Evolutionary conservation across 345 rosid species (phyloP), one percentile per base, ranked within the genome.

Genomic region (Carallia brachiata): DNA sequence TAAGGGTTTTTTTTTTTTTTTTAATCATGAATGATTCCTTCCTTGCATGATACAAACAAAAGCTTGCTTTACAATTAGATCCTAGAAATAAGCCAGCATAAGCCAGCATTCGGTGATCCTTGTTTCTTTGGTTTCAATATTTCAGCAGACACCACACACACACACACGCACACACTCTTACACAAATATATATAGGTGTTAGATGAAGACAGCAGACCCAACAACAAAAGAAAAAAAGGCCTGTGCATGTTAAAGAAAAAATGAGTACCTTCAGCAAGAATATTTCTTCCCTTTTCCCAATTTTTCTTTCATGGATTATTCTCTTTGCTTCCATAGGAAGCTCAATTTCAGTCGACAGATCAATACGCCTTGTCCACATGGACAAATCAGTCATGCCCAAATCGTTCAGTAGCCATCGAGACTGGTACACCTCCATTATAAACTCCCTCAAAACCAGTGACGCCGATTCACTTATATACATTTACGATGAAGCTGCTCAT

Each of bases 311-410:
- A 15, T 57, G 54, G 40, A 27, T 27, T 47, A n/a, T 30, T 23
- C 32, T 58, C 27, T 58, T 30, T 18, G 47, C 16, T 44, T n/a
- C 36, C 23, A 23, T 3, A 19, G 36, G 44, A 44, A 23, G 30
- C 27, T 58, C 64, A 12, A 50, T 17, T 10, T 65, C 56, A 3
- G 61, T 40, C 2, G 70, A 66, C 31, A 65, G 77, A 53, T 32
- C 61, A 0, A 61, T 78, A 7, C 72, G 72, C 40, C 77, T 79
- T 63, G 75, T 82, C 16, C 81, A 77, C 65, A 82, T 82, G 83
- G 77, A 82, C 73, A 75, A 68, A 34, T 70, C 68, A 36, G 31
- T 64, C 8, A 79, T 82, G 86, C 83, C 86, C 18, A 73, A 67
- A 54, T 55, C 47, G 31, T 80, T 77, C 54, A 18, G 68, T 2